phyloP scores from a whole-genome alignment of 768 basidiomycete genomes.

The Boletellus emodensis region DNA sequence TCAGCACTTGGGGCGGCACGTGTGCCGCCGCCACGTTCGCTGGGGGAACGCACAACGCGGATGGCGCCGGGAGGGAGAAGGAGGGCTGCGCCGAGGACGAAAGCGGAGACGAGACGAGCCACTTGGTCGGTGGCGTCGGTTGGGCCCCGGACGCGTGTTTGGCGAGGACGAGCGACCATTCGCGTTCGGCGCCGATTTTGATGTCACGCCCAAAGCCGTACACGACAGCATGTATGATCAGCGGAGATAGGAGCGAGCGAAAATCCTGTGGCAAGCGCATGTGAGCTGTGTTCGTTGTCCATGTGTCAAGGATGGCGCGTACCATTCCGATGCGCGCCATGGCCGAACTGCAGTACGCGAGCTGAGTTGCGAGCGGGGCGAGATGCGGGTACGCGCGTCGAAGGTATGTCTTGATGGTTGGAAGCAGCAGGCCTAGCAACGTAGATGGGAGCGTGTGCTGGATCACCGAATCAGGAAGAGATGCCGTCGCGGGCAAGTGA shows the following conservation, averaged over 20 bases:
- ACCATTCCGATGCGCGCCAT: constrained; percentile 88
- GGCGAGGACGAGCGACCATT: constrained; percentile 34
- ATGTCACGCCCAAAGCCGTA: constrained; percentile 49
- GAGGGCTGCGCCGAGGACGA: no score
- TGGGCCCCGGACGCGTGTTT: constrained; percentile 18
- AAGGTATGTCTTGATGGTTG: constrained; percentile 59
- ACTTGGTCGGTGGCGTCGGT: constrained; percentile 41
- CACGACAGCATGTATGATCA: constrained; percentile 63
- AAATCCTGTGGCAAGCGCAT: constrained; percentile 47
- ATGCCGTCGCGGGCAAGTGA: constrained; percentile 15
- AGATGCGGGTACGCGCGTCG: constrained; percentile 56
- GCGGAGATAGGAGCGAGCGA: constrained; percentile 57
- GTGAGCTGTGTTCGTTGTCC: no score
- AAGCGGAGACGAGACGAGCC: constrained; percentile 43
- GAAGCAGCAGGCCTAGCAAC: constrained; percentile 52
- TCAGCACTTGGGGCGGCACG: constrained; percentile 66
- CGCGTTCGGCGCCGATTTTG: constrained; percentile 23
- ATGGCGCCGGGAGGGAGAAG: constrained; percentile 19
- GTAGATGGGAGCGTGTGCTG: constrained; percentile 29
- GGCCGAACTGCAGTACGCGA: constrained; percentile 89
- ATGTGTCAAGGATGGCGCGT: constrained; percentile 2
- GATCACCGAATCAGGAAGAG: constrained; percentile 27
- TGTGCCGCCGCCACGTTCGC: constrained; percentile 40
- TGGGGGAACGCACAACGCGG: constrained; percentile 16
- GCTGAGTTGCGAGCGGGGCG: constrained; percentile 87